Evolutionary conservation across 164 flowering plant genomes (phyloP).

Genomic region (Platanus orientalis): DNA sequence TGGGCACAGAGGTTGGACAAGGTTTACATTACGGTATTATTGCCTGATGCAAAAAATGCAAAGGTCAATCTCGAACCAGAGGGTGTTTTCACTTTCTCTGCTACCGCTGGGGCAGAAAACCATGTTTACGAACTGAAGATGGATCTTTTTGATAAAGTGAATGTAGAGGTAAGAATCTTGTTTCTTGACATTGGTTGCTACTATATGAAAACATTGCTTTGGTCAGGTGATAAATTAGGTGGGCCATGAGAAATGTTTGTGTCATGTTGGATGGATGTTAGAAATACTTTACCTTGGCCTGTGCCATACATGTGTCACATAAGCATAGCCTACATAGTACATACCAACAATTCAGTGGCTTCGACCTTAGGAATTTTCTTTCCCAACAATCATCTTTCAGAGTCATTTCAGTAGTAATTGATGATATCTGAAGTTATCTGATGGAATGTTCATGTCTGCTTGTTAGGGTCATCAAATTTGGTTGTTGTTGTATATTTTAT

Average conservation of each 20-base stretch:
- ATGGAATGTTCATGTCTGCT: too few species aligned
- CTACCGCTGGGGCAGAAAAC: slow-evolving; percentile 58
- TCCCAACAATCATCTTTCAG: too few species aligned
- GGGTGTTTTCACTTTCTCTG: slow-evolving; percentile 72
- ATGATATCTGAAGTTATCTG: too few species aligned
- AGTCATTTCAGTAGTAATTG: too few species aligned
- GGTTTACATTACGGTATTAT: slow-evolving; percentile 60
- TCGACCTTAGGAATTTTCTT: too few species aligned
- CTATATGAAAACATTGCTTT: background rate
- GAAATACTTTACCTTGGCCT: background rate
- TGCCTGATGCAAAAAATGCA: slow-evolving; percentile 72
- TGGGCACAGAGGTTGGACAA: slow-evolving; percentile 94
- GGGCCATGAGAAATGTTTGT: background rate
- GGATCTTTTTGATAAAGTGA: slow-evolving; percentile 73
- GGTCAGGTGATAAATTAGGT: background rate
- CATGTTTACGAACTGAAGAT: slow-evolving; percentile 64
- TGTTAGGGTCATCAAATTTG: too few species aligned
- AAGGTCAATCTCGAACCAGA: slow-evolving; percentile 82
- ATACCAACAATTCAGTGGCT: too few species aligned
- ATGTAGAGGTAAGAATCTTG: slow-evolving; percentile 64
- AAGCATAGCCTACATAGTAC: too few species aligned
- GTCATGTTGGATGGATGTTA: background rate
- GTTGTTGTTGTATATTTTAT: too few species aligned
- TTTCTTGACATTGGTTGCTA: background rate
- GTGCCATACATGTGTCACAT: too few species aligned